Conservation (phyloP, 768 basidiomycete genomes). For the Auricularia cornea region DNA sequence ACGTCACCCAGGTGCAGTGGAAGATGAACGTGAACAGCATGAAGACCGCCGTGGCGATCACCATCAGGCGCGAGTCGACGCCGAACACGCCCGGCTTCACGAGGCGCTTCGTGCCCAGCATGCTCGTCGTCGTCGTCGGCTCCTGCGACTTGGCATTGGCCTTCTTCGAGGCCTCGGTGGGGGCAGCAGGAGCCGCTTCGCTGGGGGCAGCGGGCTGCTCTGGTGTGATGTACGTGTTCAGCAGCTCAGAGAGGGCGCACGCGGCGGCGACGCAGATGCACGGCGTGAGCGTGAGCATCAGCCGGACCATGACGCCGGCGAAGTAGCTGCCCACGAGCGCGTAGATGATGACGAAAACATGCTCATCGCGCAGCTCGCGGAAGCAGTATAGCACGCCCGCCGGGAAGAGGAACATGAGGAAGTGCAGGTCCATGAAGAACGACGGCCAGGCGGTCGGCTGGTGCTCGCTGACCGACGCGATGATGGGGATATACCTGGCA, state of each 20-base stretch:
- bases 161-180: slow-evolving; percentile 41
- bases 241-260: slow-evolving; percentile 76
- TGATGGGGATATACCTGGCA: slow-evolving; percentile 85
- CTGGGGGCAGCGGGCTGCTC: slow-evolving; percentile 43
- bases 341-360: slow-evolving; percentile 98
- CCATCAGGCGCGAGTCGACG: slow-evolving; percentile 69
- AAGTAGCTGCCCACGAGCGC: slow-evolving; percentile 95
- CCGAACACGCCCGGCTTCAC: slow-evolving; percentile 63
- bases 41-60: slow-evolving; percentile 64
- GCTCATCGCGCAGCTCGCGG: slow-evolving; percentile 90
- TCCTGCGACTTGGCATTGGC: slow-evolving; percentile 46
- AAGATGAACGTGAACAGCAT: slow-evolving; percentile 86
- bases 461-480: slow-evolving; percentile 98
- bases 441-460: slow-evolving; percentile 99
- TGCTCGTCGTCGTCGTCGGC: background rate
- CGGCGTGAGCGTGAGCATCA: slow-evolving; percentile 96
- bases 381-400: slow-evolving; percentile 93
- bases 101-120: background rate
- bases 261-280: slow-evolving; percentile 93
- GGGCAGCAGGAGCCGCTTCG: slow-evolving; percentile 17
- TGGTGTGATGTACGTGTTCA: slow-evolving; percentile 89
- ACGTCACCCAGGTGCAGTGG: slow-evolving; percentile 96
- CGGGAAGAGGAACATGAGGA: slow-evolving; percentile 97
- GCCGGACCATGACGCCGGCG: slow-evolving; percentile 98
- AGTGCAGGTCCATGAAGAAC: slow-evolving; percentile 98